Conservation (phyloP, 2,329 filamentous ascomycete species). For the Sphaerulina musiva region DNA sequence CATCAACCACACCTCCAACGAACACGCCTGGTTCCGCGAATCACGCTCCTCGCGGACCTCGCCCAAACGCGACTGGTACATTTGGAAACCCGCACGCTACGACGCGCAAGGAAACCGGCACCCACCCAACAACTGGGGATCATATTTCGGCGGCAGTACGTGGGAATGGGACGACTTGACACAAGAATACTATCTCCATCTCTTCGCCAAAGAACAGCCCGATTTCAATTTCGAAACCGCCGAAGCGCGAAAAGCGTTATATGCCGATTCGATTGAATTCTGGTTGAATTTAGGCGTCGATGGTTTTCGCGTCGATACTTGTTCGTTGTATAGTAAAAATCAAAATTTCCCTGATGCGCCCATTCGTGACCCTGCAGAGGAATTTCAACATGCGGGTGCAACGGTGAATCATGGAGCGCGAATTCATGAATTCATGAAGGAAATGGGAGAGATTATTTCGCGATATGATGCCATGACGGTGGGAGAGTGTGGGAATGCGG, state of each 20-base stretch:
- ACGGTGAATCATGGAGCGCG: constrained; percentile 32
- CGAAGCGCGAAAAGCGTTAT: constrained; percentile 39
- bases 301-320: constrained; percentile 45
- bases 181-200: constrained; percentile 42
- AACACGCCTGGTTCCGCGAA: constrained; percentile 54
- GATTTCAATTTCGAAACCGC: constrained; percentile 46
- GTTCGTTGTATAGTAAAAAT: constrained; percentile 44
- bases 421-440: constrained; percentile 44
- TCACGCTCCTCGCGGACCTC: constrained; percentile 46
- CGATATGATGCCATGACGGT: constrained; percentile 46
- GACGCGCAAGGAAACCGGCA: constrained; percentile 46
- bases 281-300: constrained; percentile 40
- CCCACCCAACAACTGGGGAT: constrained; percentile 52
- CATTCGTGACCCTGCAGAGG: constrained; percentile 32
- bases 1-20: constrained; percentile 30
- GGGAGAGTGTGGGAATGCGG: constrained; percentile 43
- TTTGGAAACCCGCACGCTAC: constrained; percentile 56
- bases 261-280: constrained; percentile 42
- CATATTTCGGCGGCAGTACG: constrained; percentile 35
- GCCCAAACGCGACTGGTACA: constrained; percentile 57
- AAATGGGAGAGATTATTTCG: constrained; percentile 38
- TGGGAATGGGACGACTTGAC: constrained; percentile 44
- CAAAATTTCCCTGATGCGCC: constrained; percentile 39
- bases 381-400: constrained; percentile 15
- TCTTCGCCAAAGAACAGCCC: constrained; percentile 43